These are phyloP conservation scores for Saturnispora bothae DNA, from an alignment of 805 yeast species.

Conservation along the genomic window DNA sequence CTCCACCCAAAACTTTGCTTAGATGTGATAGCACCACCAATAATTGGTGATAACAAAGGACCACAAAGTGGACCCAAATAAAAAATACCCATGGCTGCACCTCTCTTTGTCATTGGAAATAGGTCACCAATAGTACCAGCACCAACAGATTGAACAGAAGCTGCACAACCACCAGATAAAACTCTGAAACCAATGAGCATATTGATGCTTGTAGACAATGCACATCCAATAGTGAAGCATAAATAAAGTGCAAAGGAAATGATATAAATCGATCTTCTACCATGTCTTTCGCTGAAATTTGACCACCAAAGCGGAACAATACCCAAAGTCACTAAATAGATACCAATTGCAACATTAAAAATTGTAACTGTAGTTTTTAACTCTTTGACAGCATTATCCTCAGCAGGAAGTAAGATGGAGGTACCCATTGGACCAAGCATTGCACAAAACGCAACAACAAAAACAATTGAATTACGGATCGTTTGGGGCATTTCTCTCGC, in stretches of 20 bases:
- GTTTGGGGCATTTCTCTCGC: constrained; percentile 49
- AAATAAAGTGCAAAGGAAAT: constrained; percentile 52
- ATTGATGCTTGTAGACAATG: constrained; percentile 50
- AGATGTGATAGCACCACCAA: constrained; percentile 62
- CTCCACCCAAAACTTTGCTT: constrained; percentile 69
- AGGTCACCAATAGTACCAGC: constrained; percentile 82
- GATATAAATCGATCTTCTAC: constrained; percentile 65
- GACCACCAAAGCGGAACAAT: constrained; percentile 88
- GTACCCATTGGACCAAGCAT: constrained; percentile 86
- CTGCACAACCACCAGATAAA: constrained; percentile 70
- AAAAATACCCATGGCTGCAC: constrained; percentile 68
- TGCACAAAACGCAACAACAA: constrained; percentile 62
- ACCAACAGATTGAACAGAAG: constrained; percentile 81
- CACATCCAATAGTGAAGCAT: constrained; percentile 63
- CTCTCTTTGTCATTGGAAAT: constrained; percentile 56
- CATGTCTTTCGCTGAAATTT: constrained; percentile 60
- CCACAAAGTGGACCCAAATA: constrained; percentile 77
- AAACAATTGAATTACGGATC: constrained; percentile 45
- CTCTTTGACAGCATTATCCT: constrained; percentile 44
- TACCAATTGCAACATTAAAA: constrained; percentile 73
- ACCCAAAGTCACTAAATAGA: constrained; percentile 64
- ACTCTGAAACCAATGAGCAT: constrained; percentile 61
- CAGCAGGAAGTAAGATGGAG: constrained; percentile 72
- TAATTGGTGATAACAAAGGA: constrained; percentile 68
- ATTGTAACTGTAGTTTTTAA: constrained; percentile 46